Percentiles rank a stretch among this genome's conserved stretches.
These are phyloP conservation scores for Fusarium xylarioides DNA, from an alignment of 2,329 filamentous ascomycete genomes.

Conservation along the genomic window DNA sequence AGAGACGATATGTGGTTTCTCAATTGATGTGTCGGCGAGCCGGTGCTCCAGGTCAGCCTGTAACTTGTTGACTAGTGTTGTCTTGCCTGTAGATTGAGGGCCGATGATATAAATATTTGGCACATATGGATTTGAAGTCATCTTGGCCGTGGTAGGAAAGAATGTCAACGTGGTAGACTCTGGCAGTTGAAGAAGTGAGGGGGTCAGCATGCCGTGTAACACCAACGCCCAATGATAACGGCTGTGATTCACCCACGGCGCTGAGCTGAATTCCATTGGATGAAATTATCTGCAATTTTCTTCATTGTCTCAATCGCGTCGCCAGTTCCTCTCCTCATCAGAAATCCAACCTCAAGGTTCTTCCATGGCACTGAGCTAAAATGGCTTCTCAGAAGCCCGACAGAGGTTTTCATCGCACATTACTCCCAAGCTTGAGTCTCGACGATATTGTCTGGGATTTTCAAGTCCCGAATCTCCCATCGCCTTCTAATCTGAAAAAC, in stretches of 20 bases:
- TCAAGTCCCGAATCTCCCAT: neutral
- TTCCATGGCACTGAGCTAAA: accelerated
- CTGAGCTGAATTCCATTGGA: neutral
- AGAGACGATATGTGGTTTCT: constrained; percentile 42
- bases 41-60: constrained; percentile 31
- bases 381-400: neutral
- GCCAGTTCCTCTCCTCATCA: accelerated
- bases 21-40: neutral
- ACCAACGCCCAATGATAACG: neutral
- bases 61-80: constrained; percentile 52
- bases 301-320: no score
- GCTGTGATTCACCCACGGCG: neutral
- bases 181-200: neutral
- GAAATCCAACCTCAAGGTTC: neutral
- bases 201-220: neutral
- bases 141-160: accelerated
- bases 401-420: neutral
- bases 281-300: neutral
- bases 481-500: neutral
- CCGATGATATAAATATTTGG: constrained; percentile 53
- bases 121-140: neutral
- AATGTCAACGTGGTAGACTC: accelerated
- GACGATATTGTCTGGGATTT: neutral
- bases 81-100: constrained; percentile 57
- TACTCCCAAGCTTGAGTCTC: neutral